These are phyloP conservation scores for Neltuma alba DNA, from an alignment of 306 rosid species.

Conservation along the genomic window DNA sequence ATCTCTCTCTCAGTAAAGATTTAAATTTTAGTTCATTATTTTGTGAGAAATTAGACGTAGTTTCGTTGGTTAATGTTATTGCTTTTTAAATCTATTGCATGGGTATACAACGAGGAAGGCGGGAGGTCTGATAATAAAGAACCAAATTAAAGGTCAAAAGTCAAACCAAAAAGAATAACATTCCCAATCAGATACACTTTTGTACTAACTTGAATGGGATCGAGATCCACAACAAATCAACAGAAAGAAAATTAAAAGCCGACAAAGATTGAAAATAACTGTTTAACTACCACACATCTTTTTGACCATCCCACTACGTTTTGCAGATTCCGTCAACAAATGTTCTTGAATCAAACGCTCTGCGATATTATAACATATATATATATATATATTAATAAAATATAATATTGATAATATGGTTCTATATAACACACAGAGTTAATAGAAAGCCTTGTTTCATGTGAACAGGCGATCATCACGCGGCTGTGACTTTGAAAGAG, in stretches of 20 bases:
- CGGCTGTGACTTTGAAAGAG: slow-evolving; percentile 42
- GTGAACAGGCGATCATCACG: slow-evolving; percentile 65
- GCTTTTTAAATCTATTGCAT: neutral
- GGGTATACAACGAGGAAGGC: neutral
- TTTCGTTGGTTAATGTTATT: too few species aligned
- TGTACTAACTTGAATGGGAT: neutral
- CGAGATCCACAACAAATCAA: slow-evolving; percentile 1
- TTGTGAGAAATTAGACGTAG: too few species aligned
- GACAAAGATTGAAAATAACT: neutral
- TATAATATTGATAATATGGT: neutral
- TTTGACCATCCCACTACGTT: slow-evolving; percentile 53
- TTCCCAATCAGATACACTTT: neutral
- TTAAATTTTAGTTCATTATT: too few species aligned
- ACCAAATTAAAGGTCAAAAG: neutral
- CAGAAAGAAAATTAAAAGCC: neutral
- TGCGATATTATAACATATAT: neutral
- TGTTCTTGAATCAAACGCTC: neutral
- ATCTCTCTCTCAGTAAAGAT: too few species aligned
- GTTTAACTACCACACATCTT: slow-evolving; percentile 5
- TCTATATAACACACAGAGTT: too few species aligned
- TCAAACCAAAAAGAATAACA: neutral
- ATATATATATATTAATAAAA: too few species aligned
- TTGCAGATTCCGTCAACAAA: slow-evolving; percentile 19
- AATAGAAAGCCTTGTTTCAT: slow-evolving; percentile 21
- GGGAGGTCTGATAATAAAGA: slow-evolving; percentile 1